Base-by-base conservation (phyloP, 2,329 filamentous ascomycete species). In the Venturia aucupariae region DNA sequence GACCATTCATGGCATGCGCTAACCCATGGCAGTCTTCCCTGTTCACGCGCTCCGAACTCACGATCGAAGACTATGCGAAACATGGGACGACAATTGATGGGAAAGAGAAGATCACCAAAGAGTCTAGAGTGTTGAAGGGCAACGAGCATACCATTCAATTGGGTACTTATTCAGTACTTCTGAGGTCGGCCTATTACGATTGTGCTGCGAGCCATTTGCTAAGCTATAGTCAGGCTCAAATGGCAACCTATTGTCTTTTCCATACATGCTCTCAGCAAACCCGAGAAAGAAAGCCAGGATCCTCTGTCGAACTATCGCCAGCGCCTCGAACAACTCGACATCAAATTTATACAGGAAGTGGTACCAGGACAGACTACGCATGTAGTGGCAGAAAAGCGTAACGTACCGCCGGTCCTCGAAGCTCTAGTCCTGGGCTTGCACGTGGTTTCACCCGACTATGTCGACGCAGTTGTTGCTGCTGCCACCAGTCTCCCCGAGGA, bases 371-470 rank as follows among this genome's bases (percentile, higher is more conserved):
- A 83, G 35, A 97, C 93, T 0, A 96, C 93, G 0, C 92, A 97
- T 74, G 89, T 96, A 13, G 86, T 97, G 41, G 87, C 90, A 8
- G 90, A 86, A 73, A 97, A 96, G 76, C 84, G 94, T 60, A 99
- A 97, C 73, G 93, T 91, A 0, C 84, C 92, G 0, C 92, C 91
- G 68, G 90, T 90, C 0, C 80, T 99, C 2, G 91, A 95, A 72
- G 93, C 90, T 1, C 80, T 99, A 11, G 87, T 97, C 44, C 89
- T 92, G 70, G 91, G 85, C 17, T 88, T 84, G 74, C 85, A 86
- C 69, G 87, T 97, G 51, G 91, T 97, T 13, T 85, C 85, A 3
- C 81, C 84, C 42, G 79, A 83, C 0, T 97, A 89, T 69, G 79
- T 96, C 17, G 85, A 92, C 67, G 88, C 88, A 0, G 77, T 97